Percentiles rank a stretch among this genome's conserved stretches.
Conservation (phyloP, 495 filamentous ascomycete genomes). For the Apiosordaria backusii region DNA sequence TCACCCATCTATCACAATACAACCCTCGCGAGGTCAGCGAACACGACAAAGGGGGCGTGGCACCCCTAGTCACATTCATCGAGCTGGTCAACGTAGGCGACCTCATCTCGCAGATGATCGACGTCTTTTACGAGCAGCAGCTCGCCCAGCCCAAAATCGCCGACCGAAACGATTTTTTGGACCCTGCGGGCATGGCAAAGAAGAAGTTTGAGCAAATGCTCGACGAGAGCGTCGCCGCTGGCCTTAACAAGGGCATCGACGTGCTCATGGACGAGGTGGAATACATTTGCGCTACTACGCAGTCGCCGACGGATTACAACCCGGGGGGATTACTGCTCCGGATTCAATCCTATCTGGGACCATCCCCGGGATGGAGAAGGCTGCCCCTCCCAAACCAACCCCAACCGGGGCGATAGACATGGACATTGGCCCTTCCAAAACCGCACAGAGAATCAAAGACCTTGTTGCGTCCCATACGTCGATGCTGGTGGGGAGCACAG, state of each 20-base stretch:
- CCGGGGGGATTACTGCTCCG: constrained; percentile 50
- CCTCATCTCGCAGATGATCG: constrained; percentile 97
- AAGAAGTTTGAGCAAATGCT: constrained; percentile 99
- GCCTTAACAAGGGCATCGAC: constrained; percentile 94
- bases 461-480: constrained; percentile 82
- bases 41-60: constrained; percentile 67
- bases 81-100: constrained; percentile 98
- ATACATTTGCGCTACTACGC: constrained; percentile 85
- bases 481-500: constrained; percentile 88
- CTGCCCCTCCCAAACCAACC: not conserved
- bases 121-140: constrained; percentile 98
- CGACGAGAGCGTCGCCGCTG: constrained; percentile 93
- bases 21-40: constrained; percentile 81
- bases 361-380: constrained; percentile 14
- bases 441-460: constrained; percentile 75
- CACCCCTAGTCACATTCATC: constrained; percentile 90
- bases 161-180: constrained; percentile 91
- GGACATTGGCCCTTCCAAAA: constrained; percentile 78
- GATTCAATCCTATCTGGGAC: constrained; percentile 25
- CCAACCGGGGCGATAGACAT: constrained; percentile 26
- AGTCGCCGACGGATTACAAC: constrained; percentile 86
- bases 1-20: constrained; percentile 86
- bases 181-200: constrained; percentile 88
- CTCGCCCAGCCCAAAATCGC: constrained; percentile 75
- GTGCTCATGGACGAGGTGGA: constrained; percentile 98